Conservation (phyloP, 2,329 filamentous ascomycete species). For the Trichoderma afroharzianum region DNA sequence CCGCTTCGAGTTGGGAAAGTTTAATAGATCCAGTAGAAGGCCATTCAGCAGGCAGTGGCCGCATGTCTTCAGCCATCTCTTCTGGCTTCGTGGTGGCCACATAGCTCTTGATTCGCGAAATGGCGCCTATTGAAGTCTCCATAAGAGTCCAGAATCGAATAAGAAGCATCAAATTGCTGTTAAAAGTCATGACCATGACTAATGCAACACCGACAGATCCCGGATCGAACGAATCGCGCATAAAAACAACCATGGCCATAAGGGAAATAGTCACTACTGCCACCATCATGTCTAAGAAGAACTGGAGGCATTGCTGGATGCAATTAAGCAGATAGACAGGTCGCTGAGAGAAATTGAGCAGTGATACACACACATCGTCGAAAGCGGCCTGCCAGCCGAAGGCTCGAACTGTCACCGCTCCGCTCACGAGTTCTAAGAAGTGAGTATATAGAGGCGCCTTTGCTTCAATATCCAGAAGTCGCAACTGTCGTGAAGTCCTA, state of each 20-base stretch:
- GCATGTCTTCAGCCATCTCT: neutral
- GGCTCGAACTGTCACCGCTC: neutral
- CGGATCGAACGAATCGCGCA: neutral
- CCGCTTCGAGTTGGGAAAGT: neutral
- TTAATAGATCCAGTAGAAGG: neutral
- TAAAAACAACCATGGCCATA: neutral
- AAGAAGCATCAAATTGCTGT: neutral
- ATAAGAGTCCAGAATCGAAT: neutral
- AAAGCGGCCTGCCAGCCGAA: neutral
- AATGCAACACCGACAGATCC: neutral
- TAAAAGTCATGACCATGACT: neutral
- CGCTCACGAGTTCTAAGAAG: neutral
- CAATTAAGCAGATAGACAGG: neutral
- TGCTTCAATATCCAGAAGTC: neutral
- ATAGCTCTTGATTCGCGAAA: neutral
- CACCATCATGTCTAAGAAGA: neutral
- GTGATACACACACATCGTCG: neutral
- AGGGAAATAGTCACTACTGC: neutral
- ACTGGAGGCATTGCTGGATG: neutral
- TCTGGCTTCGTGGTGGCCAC: neutral
- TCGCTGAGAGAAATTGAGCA: neutral
- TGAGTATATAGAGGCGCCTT: neutral
- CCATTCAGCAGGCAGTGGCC: neutral
- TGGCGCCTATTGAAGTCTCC: neutral
- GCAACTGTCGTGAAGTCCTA: neutral